These are phyloP conservation scores for Chalciporus pseudorubinellus DNA, from an alignment of 768 basidiomycete species.

Conservation along the genomic window DNA sequence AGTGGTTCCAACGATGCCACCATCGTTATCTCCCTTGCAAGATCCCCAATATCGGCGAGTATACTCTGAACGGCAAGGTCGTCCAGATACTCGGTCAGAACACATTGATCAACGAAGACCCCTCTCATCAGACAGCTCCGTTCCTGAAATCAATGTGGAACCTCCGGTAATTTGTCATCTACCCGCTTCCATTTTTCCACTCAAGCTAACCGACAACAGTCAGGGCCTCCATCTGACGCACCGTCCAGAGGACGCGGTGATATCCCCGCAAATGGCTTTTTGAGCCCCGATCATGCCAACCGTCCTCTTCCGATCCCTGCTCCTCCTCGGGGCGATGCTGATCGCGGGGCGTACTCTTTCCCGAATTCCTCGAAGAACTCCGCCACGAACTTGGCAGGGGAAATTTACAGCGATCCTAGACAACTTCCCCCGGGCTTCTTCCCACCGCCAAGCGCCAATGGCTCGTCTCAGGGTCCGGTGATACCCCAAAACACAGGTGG, in stretches of 20 bases:
- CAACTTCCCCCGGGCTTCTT: conserved; percentile 14
- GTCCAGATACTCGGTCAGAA: conserved; percentile 15
- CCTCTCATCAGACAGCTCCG: conserved; percentile 33
- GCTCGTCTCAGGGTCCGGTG: conserved; percentile 20
- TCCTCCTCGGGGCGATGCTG: conserved; percentile 2
- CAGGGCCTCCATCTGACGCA: conserved; percentile 32
- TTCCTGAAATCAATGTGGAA: conserved; percentile 33
- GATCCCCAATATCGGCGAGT: conserved; percentile 18
- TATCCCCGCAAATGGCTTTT: conserved; percentile 11
- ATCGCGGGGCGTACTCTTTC: conserved; percentile 15
- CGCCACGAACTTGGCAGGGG: conserved; percentile 11
- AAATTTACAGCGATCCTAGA: conserved; percentile 13
- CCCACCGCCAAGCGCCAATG: background rate
- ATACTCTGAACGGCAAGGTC: conserved; percentile 26
- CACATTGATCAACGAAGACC: conserved; percentile 22
- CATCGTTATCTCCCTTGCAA: conserved; percentile 27
- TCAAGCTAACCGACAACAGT: conserved; percentile 23
- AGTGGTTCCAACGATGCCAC: conserved; percentile 18
- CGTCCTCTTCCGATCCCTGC: conserved; percentile 25
- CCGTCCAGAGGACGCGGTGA: conserved; percentile 26
- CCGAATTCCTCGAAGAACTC: conserved; percentile 12
- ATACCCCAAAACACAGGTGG: conserved; percentile 17
- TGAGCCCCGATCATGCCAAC: conserved; percentile 34
- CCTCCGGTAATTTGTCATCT: conserved; percentile 28
- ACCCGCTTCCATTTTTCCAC: conserved; percentile 5